Evolutionary conservation across 805 yeast species (phyloP).

Genomic region (Sugiyamaella qingdaonensis): DNA sequence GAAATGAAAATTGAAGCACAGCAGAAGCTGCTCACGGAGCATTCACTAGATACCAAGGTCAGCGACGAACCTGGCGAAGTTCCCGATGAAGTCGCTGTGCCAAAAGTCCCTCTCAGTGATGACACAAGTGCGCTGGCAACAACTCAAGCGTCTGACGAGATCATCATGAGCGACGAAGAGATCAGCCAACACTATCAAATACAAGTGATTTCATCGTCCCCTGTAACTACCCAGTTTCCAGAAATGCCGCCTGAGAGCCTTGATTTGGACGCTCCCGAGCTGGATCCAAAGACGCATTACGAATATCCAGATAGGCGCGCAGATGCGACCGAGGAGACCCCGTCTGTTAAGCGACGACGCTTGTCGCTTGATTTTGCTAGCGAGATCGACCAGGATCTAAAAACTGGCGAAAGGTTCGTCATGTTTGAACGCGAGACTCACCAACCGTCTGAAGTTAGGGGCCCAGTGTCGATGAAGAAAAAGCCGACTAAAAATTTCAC

Average conservation of each 20-base stretch:
- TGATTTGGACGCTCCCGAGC: conserved; percentile 6
- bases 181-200: not conserved
- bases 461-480: not conserved
- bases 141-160: not conserved
- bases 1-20: not conserved
- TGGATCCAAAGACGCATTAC: not conserved
- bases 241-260: conserved; percentile 8
- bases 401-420: conserved; percentile 7
- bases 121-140: not conserved
- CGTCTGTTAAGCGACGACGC: not conserved
- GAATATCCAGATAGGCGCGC: not conserved
- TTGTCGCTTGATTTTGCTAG: conserved; percentile 2
- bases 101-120: not conserved
- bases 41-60: not conserved
- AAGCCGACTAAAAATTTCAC: not conserved
- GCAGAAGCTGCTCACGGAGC: not conserved
- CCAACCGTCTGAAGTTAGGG: not conserved
- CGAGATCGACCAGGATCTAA: conserved; percentile 18
- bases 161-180: not conserved
- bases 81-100: not conserved
- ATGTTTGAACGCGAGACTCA: conserved; percentile 4
- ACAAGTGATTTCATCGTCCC: not conserved
- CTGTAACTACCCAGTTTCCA: not conserved
- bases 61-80: not conserved
- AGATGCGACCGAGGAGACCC: not conserved